Base-by-base conservation (phyloP, 2,329 filamentous ascomycete species). In the Xylariomycetidae sp. region DNA sequence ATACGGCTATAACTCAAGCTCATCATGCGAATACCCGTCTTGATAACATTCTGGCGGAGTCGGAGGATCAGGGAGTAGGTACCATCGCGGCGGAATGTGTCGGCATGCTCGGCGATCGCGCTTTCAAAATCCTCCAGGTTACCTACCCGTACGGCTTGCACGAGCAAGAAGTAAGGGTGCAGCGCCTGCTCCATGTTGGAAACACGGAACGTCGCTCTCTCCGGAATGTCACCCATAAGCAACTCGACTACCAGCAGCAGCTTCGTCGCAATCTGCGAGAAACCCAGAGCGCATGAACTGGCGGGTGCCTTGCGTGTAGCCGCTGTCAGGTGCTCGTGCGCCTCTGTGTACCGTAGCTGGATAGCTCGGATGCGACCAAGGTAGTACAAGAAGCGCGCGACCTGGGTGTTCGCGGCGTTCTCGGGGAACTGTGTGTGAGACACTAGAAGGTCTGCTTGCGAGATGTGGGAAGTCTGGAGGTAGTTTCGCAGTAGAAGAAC, bases 1-100 rank as follows among this genome's bases (percentile, higher is more conserved):
- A 98, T 98, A 43, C 90, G 85, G 39, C 90, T 95, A 69, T 98
- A 98, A 14, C 89, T 95, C 44, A 98, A 72, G 25, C 90, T 96
- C 78, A 98, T 94, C 88, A 96, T 95, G 49, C 92, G 87, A 44
- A 98, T 95, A 47, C 92, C 92, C 4, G 92, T 98, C 72, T 95
- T 95, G 77, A 98, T 96, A 56, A 98, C 92, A 57, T 98, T 98
- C 64, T 98, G 92, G 50, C 92, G 82, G 42, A 98, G 74, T 43
- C 92, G 89, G 43, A 96, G 75, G 51, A 96, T 93, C 37, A 98
- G 73, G 9, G 89, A 94, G 68, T 96, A 96, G 14, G 90, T 96
- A 37, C 86, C 86, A 58, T 98, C 92, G 47, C 84, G 82, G 54
- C 87, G 83, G 79, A 96, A 98, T 9, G 81, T 82, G 27, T 85